Evolutionary conservation across 2,329 filamentous ascomycete genomes (phyloP), one percentile per base, ranked within the genome.

Genomic region (Beauveria scarabaeidicola): DNA sequence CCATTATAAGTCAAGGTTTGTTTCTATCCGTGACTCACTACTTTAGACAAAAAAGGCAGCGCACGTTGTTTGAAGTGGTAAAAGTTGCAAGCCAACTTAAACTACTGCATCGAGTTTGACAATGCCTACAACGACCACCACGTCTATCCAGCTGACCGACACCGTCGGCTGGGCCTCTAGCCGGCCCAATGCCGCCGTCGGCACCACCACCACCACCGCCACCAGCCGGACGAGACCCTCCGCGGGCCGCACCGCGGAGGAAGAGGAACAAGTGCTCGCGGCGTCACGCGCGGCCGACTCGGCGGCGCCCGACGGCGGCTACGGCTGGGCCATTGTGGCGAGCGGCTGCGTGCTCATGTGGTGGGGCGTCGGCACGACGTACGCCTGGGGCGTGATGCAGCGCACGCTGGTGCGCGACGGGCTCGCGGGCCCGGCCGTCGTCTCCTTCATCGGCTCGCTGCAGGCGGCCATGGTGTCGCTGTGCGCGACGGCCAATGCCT

Each of bases 311-410:
- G 80, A 83, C 51, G 81, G 81, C 29, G 81, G 80, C 25, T 81
- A 83, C 65, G 81, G 80, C 62, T 84, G 81, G 81, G 72, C 77
- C 15, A 73, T 85, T 8, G 78, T 86, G 25, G 70, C 69, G 3
- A 74, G 73, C 36, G 82, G 79, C 63, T 75, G 77, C 2, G 66
- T 81, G 1, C 65, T 84, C 11, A 75, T 78, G 2, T 86, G 81
- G 73, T 83, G 80, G 81, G 75, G 79, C 55, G 76, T 81, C 52
- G 83, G 82, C 54, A 81, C 77, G 0, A 75, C 75, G 8, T 84
- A 83, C 65, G 77, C 76, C 63, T 87, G 83, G 82, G 84, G 83
- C 25, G 76, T 87, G 0, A 71, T 86, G 51, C 84, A 87, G 68
- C 75, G 75, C 4, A 82, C 78, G 0, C 74, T 87, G 1, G 77